Evolutionary conservation across 2,329 filamentous ascomycete genomes (phyloP).

Genomic region (Aschersonia sp.): DNA sequence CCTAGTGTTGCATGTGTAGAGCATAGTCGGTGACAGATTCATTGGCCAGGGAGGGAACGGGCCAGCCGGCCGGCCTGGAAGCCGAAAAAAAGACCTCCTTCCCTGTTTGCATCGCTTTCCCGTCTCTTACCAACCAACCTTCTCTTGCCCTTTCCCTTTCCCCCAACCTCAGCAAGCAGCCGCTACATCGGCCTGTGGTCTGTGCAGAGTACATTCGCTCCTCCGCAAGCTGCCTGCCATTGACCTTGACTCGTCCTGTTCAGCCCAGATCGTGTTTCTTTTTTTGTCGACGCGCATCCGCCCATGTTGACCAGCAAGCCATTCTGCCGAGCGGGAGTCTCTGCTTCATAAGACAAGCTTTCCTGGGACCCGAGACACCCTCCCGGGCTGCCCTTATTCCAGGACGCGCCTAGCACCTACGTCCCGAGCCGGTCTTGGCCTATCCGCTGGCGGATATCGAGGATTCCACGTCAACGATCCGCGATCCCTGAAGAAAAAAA

Average conservation of each 20-base stretch:
- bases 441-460: constrained; percentile 3
- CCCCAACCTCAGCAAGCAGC: not conserved
- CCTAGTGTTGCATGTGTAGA: no score
- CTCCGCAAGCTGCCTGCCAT: not conserved
- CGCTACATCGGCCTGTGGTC: not conserved
- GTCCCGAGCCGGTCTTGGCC: not conserved
- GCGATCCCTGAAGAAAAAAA: no score
- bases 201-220: not conserved
- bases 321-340: not conserved
- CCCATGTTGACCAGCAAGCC: not conserved
- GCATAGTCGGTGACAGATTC: not conserved
- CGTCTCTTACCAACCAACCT: not conserved
- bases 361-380: constrained; percentile 1
- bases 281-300: not conserved
- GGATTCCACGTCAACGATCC: not conserved
- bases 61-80: no score
- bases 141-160: not conserved
- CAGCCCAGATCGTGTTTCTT: not conserved
- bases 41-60: not conserved
- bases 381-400: not conserved
- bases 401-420: not conserved
- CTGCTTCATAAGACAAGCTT: not conserved
- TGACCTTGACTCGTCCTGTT: not conserved
- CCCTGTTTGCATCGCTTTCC: not conserved
- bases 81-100: not conserved